Evolutionary conservation across 495 filamentous ascomycete species (phyloP).

Genomic region (Penicillium ochrochloron): DNA sequence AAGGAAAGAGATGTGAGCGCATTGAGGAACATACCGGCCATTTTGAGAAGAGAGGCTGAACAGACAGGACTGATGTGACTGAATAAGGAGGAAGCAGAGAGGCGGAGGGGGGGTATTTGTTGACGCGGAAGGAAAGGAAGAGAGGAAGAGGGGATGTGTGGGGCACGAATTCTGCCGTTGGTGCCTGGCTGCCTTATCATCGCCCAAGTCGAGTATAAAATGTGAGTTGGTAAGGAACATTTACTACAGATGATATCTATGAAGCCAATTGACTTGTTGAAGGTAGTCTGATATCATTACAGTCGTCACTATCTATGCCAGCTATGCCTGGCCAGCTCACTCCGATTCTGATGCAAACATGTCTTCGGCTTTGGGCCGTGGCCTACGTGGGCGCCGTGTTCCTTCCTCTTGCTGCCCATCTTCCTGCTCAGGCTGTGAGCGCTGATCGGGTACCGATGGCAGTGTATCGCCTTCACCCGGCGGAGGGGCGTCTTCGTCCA

Average conservation of each 20-base stretch:
- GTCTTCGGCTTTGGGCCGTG: conserved; percentile 83
- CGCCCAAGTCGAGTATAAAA: conserved; percentile 16
- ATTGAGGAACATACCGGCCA: conserved; percentile 41
- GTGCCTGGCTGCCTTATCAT: conserved; percentile 29
- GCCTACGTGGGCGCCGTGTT: conserved; percentile 45
- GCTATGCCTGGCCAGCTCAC: conserved; percentile 23
- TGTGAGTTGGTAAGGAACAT: neutral
- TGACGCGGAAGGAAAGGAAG: conserved; percentile 31
- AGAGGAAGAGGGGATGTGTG: conserved; percentile 19
- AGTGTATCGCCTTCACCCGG: conserved; percentile 10
- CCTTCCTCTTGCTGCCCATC: conserved; percentile 29
- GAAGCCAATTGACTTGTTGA: neutral
- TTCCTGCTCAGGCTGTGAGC: conserved; percentile 30
- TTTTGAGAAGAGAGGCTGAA: conserved; percentile 33
- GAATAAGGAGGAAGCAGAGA: conserved; percentile 19
- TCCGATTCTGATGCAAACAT: conserved; percentile 83
- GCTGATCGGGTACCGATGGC: conserved; percentile 21
- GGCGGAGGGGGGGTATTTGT: conserved; percentile 35
- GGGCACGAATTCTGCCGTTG: conserved; percentile 37
- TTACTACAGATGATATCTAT: neutral
- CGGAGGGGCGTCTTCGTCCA: conserved; percentile 34
- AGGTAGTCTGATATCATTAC: conserved; percentile 22
- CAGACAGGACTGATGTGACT: conserved; percentile 11
- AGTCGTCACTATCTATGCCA: conserved; percentile 15
- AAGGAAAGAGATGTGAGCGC: neutral